Base-by-base conservation (phyloP, 2,329 filamentous ascomycete species). In the Aspergillus transmontanensis region DNA sequence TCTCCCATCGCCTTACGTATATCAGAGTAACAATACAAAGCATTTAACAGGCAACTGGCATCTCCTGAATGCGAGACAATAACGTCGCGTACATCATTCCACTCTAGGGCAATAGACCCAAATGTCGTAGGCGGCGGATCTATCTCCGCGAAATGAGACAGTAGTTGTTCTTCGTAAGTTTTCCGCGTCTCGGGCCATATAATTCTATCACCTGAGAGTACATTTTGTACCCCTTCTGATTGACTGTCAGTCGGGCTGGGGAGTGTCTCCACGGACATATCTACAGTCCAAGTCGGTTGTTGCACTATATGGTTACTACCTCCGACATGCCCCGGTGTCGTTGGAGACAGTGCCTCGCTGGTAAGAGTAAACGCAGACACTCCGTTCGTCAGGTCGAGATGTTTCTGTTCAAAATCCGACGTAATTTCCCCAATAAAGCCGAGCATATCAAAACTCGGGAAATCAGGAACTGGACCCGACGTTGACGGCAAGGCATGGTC, bases 381-480 rank as follows among this genome's bases (percentile, higher is more conserved):
- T 0, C 72, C 67, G 34, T 71, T 71, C 0, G 70, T 72, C 62
- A 77, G 59, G 51, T 76, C 72, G 6, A 72, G 62, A 58, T 77
- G 75, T 58, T 74, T 77, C 58, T 76, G 75, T 41, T 76, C 71
- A 28, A 77, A 64, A 48, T 76, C 75, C 3, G 73, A 75, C 3
- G 73, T 76, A 12, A 77, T 75, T 3, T 72, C 75, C n/a, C 75
- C 74, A 58, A 77, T 77, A 45, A 77, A 76, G 3, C 70, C 68
- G n/a, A 76, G 72, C 68, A 77, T 76, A 59, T 77, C 75, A 58
- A 77, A 76, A 9, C 66, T 65, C 9, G 64, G 55, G 12, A 71
- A 58, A 21, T 70, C 69, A 21, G 48, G 7, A 43, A 21, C 21
- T 7, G 51, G 23, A 23, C 59, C 16, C 28, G 54, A 57, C 16